Base-by-base conservation (phyloP, 2,329 filamentous ascomycete genomes). In the Pyricularia pennisetigena region DNA sequence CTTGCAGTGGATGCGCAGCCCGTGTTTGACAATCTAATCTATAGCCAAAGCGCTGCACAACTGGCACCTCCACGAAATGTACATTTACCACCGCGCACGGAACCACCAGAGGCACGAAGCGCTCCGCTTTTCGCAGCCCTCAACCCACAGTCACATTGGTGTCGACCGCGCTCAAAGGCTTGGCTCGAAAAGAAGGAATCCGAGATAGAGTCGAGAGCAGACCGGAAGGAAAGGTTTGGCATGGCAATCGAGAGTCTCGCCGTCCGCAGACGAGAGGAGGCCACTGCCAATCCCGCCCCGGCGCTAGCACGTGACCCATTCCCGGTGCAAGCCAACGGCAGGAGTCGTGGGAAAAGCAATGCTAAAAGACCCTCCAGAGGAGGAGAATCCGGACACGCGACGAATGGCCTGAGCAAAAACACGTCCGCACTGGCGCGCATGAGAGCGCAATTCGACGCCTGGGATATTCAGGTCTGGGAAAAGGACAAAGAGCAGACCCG, bases 221-320 rank as follows among this genome's bases (percentile, higher is more conserved):
- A 77, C 3, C 79, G 83, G 23, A 88, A 88, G 71, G 76, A 74
- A 5, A 83, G 82, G 71, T 82, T 85, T 64, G 84, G 85, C 24
- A 80, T 79, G 69, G 81, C 79, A 0, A 74, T 76, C 0, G 73
- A 78, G 64, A 78, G 82, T 12, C 73, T 79, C 70, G 78, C 73
- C 30, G 77, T 76, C 70, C 71, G 77, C 65, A 74, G 70, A 10
- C 57, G 59, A 14, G 54, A 23, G 9, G 59, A 67, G 66, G 59
- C 26, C 16, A 26, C 59, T 10, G 24, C 8, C 59, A 62, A 28
- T 14, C 8, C 59, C 59, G 7, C 69, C 70, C 9, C 72, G 71
- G 63, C 71, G 26, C 35, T 29, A 24, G 6, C 74, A 70, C 32
- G 28, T n/a, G 28, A 65, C 10, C 63, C 10, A 8, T 30, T 20